Conservation (phyloP, 192 early-diverging fungal genomes). For the Gonapodya prolifera region DNA sequence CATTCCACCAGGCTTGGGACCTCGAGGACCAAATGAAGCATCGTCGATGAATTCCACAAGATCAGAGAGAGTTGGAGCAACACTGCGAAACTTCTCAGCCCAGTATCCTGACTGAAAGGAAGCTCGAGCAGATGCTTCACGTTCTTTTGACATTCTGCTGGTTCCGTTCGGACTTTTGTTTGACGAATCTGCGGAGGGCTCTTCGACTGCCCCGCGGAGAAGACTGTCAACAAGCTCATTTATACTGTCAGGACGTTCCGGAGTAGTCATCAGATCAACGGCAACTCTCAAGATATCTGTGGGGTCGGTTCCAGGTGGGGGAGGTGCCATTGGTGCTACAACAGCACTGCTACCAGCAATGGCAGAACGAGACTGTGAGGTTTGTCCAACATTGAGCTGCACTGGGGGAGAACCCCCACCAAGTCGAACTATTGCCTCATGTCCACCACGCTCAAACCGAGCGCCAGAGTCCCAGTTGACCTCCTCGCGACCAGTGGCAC, state of each 20-base stretch:
- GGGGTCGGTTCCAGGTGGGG: neutral
- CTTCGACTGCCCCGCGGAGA: neutral
- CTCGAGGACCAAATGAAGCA: neutral
- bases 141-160: neutral
- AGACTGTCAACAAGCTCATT: neutral
- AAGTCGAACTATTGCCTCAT: neutral
- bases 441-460: neutral
- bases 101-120: neutral
- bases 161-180: neutral
- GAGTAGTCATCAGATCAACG: neutral
- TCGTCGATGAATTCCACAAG: neutral
- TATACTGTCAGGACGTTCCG: neutral
- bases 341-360: neutral
- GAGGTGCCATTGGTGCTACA: neutral
- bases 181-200: too few species aligned
- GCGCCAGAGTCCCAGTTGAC: neutral
- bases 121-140: neutral
- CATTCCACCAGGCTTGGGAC: neutral
- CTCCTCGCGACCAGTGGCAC: neutral
- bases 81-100: neutral
- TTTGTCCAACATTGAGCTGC: neutral
- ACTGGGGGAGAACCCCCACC: neutral
- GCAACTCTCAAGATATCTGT: neutral
- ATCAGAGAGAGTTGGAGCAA: neutral
- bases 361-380: neutral